Base-by-base conservation (phyloP, 148 eudicot genomes). In the Amaranthus cruentus region DNA sequence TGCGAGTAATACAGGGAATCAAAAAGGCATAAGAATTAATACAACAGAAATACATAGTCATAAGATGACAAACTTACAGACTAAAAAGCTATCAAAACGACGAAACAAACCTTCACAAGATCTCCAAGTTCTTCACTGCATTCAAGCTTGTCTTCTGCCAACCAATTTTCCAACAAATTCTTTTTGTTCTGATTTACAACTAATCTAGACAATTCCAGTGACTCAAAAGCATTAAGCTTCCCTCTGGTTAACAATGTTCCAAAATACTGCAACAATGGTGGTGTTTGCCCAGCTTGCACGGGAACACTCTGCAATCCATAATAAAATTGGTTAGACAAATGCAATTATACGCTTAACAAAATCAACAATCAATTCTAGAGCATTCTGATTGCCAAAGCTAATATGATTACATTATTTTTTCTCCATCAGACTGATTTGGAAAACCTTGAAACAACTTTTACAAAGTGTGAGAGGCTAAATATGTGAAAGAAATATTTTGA, bases 121-220 rank as follows among this genome's bases (percentile, higher is more conserved):
- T 93, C 98, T 70, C 98, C 98, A 83, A 93, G 98, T 85, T 93
- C 98, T 83, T 93, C 98, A 66, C 97, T 93, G 47, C 98, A 93
- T 80, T 93, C 98, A 66, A 93, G 85, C 81, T 93, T 93, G 81
- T 93, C 98, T 73, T 93, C 98, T 15, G 98, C 98, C 84, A 93
- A 85, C 97, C 98, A 93, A 67, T 89, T 93, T 82, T 93, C 98
- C 81, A 93, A 74, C 55, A 93, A 88, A 81, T 89, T 93, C 82
- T 93, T 93, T 80, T 93, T 93, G 85, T 91, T 91, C 71, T 93
- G 98, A 79, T 93, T 93, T 47, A 93, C 98, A 64, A 93, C 97
- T 18, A 93, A 82, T 67, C 97, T 91, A 46, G 98, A 93, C 62
- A 93, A 79, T 80, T 93, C 98, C 81, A 93, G 72, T 18, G 98